Conservation (phyloP, 768 basidiomycete species). For the Tylopilus balloui region DNA sequence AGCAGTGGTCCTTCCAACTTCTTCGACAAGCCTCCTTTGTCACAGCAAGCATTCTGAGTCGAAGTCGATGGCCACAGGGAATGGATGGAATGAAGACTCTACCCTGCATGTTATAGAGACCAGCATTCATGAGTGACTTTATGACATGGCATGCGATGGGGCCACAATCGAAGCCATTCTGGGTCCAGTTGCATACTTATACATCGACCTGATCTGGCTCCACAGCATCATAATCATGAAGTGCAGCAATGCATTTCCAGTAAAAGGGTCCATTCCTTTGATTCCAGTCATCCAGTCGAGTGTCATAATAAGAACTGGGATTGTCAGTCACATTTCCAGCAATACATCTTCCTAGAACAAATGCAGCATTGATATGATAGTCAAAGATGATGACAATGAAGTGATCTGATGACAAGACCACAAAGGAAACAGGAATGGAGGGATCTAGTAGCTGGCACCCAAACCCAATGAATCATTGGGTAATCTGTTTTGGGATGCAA, state of each 20-base stretch:
- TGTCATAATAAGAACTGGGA: not conserved
- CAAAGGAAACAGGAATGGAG: not conserved
- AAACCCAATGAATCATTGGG: too few species aligned
- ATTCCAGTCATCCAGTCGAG: not conserved
- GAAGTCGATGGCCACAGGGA: not conserved
- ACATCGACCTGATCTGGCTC: not conserved
- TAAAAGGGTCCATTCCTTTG: not conserved
- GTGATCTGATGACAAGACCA: not conserved
- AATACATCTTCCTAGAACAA: not conserved
- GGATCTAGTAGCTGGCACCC: too few species aligned
- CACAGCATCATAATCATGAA: not conserved
- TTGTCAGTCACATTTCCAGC: not conserved
- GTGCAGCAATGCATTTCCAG: not conserved
- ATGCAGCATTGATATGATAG: not conserved
- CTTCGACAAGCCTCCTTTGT: not conserved
- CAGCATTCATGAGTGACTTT: slow-evolving; percentile 2
- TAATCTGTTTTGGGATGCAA: too few species aligned
- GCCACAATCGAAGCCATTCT: slow-evolving; percentile 6
- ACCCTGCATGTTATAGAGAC: not conserved
- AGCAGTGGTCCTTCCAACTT: slow-evolving; percentile 3
- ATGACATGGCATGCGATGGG: slow-evolving; percentile 3
- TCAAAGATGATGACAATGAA: not conserved
- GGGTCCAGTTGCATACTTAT: not conserved
- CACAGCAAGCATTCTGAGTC: not conserved
- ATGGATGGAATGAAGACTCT: not conserved